These are phyloP conservation scores for Leccinum longicurvipes DNA, from an alignment of 768 basidiomycete species.

Conservation along the genomic window DNA sequence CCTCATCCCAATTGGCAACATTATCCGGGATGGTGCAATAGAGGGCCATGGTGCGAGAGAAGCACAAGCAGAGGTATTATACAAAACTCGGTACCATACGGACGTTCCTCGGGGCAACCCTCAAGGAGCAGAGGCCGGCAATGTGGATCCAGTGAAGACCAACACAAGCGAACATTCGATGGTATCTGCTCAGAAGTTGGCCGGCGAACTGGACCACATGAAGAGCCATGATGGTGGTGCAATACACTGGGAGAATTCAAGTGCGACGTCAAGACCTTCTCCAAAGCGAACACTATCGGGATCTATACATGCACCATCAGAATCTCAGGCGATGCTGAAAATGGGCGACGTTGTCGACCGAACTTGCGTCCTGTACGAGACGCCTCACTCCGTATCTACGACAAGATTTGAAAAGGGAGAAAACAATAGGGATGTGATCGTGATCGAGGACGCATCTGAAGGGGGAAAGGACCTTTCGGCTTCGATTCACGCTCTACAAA, in stretches of 20 bases:
- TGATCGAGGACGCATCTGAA: neutral
- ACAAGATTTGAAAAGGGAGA: neutral
- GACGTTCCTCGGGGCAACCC: neutral
- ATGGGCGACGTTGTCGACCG: neutral
- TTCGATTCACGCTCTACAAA: slow-evolving; percentile 14
- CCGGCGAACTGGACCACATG: neutral
- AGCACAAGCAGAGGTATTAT: neutral
- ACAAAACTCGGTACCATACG: neutral
- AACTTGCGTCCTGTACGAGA: neutral
- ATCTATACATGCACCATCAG: slow-evolving; percentile 17
- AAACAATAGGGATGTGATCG: neutral
- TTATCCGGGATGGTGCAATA: neutral
- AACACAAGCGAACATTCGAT: neutral
- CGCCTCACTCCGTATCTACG: neutral
- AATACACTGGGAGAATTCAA: neutral
- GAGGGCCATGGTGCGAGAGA: neutral
- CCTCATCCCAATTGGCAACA: too few species aligned
- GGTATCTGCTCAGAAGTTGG: neutral
- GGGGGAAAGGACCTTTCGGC: neutral
- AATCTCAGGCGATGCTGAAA: neutral
- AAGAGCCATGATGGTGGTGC: neutral
- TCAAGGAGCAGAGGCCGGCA: neutral
- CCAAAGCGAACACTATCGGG: slow-evolving; percentile 4
- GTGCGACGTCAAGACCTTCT: neutral
- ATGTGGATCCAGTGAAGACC: neutral